Base-by-base conservation (phyloP, 176 grass and related monocot genomes). In the Dendrocalamus sinicus region DNA sequence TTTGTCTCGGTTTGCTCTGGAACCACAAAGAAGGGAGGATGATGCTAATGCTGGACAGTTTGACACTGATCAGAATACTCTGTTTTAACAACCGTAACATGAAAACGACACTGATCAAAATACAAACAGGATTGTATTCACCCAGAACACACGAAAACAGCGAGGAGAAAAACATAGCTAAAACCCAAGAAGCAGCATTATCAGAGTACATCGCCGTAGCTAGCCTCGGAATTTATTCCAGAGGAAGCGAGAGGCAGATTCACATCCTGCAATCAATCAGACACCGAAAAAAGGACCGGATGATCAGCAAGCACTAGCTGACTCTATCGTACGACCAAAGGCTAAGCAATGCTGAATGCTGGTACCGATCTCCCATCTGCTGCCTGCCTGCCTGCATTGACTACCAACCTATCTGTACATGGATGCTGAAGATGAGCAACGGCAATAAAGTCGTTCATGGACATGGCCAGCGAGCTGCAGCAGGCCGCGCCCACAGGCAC, bases 1-100 rank as follows among this genome's bases (percentile, higher is more conserved):
- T 50, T 41, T 54, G 61, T 66, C 61, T 9, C 43, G 13, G 9
- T 67, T 54, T 41, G 28, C 4, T 57, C 66, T 9, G 30, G 20
- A 81, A 58, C 6, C 52, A 16, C 52, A 54, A 15, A 54, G 37
- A n/a, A 26, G 14, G 37, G 40, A 44, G 20, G 54, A 1, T n/a
- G 53, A 28, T 61, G 75, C 58, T 24, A 17, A 22, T 22, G 17
- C 19, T n/a, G 79, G 12, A 9, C 23, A 22, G 12, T 39, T 11
- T 24, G 67, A 72, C 68, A 14, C 6, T 3, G 55, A 20, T 14
- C 79, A 0, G 81, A 83, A 15, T 43, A 55, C 35, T 73, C 54
- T 55, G 17, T 62, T 83, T 62, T 37, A 75, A 63, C 70, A 4
- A 83, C 81, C 43, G 19, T 22, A 51, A 9, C 52, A 6, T 54